These are phyloP conservation scores for Oropetium thomaeum DNA, from an alignment of 176 grass and related monocot species.

Conservation along the genomic window DNA sequence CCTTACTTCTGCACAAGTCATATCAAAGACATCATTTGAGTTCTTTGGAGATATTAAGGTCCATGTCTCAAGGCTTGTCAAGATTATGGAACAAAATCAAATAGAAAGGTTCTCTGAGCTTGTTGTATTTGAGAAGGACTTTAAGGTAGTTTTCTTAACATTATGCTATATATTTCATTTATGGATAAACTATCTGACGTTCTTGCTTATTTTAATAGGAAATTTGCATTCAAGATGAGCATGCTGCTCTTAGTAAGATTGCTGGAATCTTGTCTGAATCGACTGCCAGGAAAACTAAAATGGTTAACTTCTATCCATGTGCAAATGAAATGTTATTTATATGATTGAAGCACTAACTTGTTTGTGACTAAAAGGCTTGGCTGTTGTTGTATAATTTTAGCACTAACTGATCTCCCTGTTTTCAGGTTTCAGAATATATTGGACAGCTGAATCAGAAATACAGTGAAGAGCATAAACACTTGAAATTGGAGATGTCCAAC, in stretches of 20 bases:
- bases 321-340: background rate
- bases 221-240: conserved; percentile 59
- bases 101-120: conserved; percentile 30
- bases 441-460: conserved; percentile 48
- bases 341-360: background rate
- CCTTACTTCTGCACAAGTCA: conserved; percentile 65
- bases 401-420: conserved; percentile 12
- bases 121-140: conserved; percentile 63
- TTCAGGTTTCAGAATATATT: conserved; percentile 60
- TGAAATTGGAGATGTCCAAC: conserved; percentile 43
- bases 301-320: conserved; percentile 48
- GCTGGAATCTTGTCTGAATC: conserved; percentile 57
- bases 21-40: conserved; percentile 60
- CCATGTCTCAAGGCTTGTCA: conserved; percentile 40
- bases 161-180: background rate
- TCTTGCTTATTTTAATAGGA: conserved; percentile 45
- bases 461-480: conserved; percentile 42
- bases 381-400: background rate
- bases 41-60: conserved; percentile 54
- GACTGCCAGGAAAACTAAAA: conserved; percentile 50
- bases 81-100: conserved; percentile 57
- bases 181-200: conserved; percentile 1
- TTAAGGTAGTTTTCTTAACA: conserved; percentile 54
- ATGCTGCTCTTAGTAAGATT: conserved; percentile 56
- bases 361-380: too few relatives aligned